Evolutionary conservation across 179 eudicot genomes (phyloP).

Genomic region (Heliamphora pulchella): DNA sequence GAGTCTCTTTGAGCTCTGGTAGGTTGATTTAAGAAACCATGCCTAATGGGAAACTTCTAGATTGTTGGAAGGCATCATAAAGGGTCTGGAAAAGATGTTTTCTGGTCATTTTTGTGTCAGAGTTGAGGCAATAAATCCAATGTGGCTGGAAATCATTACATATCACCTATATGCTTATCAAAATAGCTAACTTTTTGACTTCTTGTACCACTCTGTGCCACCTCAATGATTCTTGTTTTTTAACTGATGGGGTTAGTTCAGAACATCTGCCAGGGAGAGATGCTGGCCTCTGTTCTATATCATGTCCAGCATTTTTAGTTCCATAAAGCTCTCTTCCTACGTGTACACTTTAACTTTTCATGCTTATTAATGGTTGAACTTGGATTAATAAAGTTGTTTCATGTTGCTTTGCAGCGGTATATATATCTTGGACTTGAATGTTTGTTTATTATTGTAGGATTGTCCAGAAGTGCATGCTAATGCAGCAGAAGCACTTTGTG

Average conservation of each 20-base stretch:
- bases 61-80: background rate
- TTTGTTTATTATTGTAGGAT: constrained; percentile 47
- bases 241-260: background rate
- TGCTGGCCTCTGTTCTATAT: background rate
- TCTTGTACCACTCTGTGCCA: background rate
- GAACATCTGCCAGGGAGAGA: background rate
- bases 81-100: background rate
- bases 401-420: background rate
- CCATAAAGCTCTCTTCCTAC: background rate
- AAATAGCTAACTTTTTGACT: background rate
- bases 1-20: background rate
- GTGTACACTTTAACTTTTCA: background rate
- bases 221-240: background rate
- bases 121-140: background rate
- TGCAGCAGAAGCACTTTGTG: constrained; percentile 90
- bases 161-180: background rate
- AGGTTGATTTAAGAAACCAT: background rate
- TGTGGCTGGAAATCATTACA: background rate
- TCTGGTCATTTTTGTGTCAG: background rate
- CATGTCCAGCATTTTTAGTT: background rate
- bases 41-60: background rate
- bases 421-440: background rate
- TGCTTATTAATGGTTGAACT: background rate
- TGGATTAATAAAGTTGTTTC: background rate
- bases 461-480: constrained; percentile 96